These are phyloP conservation scores for Marasmius oreades DNA, from an alignment of 1,284 basidiomycete genomes.

Conservation along the genomic window DNA sequence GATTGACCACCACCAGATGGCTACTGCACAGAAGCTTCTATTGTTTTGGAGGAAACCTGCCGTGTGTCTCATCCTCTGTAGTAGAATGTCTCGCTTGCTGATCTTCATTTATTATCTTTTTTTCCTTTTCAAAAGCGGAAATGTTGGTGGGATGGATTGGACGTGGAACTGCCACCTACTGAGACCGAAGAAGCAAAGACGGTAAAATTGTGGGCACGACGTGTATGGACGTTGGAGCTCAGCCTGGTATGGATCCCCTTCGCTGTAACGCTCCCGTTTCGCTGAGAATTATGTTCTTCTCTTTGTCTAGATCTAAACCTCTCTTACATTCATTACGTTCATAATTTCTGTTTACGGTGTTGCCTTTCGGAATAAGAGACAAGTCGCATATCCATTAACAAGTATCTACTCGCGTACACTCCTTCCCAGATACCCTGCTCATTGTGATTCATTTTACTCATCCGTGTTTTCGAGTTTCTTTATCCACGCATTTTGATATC, in stretches of 20 bases:
- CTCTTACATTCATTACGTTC: background rate
- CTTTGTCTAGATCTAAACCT: background rate
- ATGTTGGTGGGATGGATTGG: constrained; percentile 99
- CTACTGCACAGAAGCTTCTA: constrained; percentile 94
- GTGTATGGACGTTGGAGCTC: constrained; percentile 98
- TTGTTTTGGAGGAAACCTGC: constrained; percentile 99
- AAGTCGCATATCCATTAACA: background rate
- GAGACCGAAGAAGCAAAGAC: constrained; percentile 29
- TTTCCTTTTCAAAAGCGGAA: constrained; percentile 63
- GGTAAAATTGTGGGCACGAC: constrained; percentile 92
- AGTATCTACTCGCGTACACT: background rate
- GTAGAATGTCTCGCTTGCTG: background rate
- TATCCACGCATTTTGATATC: background rate
- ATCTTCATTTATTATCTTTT: too few relatives aligned
- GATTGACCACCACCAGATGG: constrained; percentile 91
- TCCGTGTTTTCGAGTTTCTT: background rate
- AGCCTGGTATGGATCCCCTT: too few relatives aligned
- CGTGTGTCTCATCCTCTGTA: constrained; percentile 46
- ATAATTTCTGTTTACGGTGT: background rate
- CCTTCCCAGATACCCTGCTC: background rate
- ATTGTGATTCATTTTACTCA: background rate
- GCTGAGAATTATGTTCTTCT: background rate
- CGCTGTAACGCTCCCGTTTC: background rate
- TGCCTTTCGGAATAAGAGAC: background rate
- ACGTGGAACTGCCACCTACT: constrained; percentile 71